Percentiles rank a stretch among this genome's conserved stretches.
Conservation (phyloP, 2,329 filamentous ascomycete genomes). For the Penicillium palitans region DNA sequence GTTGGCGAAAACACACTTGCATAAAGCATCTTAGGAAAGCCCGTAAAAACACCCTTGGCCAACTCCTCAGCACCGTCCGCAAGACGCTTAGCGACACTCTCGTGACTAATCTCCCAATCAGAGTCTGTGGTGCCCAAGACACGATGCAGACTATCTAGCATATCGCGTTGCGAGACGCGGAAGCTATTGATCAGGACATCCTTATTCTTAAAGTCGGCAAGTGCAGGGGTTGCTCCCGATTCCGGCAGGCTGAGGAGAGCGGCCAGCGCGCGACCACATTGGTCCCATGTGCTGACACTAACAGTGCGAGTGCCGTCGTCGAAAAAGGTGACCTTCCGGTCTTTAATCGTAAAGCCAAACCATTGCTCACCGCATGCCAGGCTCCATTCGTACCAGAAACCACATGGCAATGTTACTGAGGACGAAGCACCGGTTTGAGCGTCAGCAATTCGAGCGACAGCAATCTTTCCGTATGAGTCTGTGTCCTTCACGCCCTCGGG, state of each 20-base stretch:
- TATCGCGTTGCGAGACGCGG: conserved; percentile 60
- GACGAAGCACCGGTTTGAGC: conserved; percentile 39
- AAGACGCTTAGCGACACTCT: conserved; percentile 12
- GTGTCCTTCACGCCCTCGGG: conserved; percentile 33
- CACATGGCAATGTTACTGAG: conserved; percentile 47
- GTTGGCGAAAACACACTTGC: conserved; percentile 4
- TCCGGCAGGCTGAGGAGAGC: conserved; percentile 49
- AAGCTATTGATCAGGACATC: conserved; percentile 57
- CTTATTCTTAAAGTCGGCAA: conserved; percentile 41
- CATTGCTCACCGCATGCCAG: conserved; percentile 35
- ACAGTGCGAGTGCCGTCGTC: conserved; percentile 60
- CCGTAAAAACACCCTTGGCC: conserved; percentile 5
- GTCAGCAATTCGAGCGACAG: conserved; percentile 21
- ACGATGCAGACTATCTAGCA: conserved; percentile 59
- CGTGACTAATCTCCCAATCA: conserved; percentile 53
- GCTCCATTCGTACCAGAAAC: conserved; percentile 57
- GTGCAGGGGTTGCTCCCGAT: conserved; percentile 41
- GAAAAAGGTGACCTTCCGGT: conserved; percentile 47
- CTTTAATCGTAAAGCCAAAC: conserved; percentile 53
- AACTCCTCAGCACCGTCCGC: conserved; percentile 13
- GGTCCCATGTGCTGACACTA: conserved; percentile 61
- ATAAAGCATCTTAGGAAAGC: conserved; percentile 15
- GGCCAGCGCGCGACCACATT: conserved; percentile 56
- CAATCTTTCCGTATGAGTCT: conserved; percentile 24
- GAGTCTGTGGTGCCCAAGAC: conserved; percentile 57